phyloP scores from a whole-genome alignment of 345 rosid genomes.

The Populus tremula region DNA sequence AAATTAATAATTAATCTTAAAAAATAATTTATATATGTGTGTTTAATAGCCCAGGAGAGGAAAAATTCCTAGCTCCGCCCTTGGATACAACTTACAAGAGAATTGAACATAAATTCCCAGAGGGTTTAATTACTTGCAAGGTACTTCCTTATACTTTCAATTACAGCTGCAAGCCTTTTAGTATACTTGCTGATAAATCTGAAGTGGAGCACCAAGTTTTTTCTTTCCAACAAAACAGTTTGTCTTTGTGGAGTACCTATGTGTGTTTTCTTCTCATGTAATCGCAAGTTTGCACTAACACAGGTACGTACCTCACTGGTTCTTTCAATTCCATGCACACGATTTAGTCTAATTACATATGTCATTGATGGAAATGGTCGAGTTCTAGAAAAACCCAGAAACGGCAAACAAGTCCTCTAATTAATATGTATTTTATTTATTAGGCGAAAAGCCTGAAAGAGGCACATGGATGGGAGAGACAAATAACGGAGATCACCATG shows the following conservation, averaged over 20 bases:
- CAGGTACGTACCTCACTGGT: not conserved
- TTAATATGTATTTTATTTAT: conserved; percentile 18
- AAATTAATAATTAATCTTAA: no score
- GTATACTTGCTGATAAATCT: no score
- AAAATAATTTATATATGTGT: no score
- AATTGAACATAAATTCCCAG: no score
- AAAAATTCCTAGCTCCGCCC: no score
- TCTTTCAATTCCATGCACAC: not conserved
- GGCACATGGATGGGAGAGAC: not conserved
- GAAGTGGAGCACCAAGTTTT: no score
- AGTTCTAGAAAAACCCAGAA: not conserved
- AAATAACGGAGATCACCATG: not conserved
- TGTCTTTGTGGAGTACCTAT: not conserved
- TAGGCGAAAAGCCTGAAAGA: conserved; percentile 18
- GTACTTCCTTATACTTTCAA: no score
- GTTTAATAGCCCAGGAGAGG: no score
- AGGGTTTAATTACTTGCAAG: no score
- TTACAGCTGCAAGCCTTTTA: no score
- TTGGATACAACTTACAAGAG: no score
- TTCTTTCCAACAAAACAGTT: not conserved
- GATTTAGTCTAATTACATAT: no score
- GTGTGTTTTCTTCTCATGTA: not conserved
- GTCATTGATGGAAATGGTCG: not conserved
- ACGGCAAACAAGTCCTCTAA: not conserved
- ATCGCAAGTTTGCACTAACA: not conserved